Evolutionary conservation across 768 basidiomycete genomes (phyloP).

Genomic region (Suillus fuscotomentosus): DNA sequence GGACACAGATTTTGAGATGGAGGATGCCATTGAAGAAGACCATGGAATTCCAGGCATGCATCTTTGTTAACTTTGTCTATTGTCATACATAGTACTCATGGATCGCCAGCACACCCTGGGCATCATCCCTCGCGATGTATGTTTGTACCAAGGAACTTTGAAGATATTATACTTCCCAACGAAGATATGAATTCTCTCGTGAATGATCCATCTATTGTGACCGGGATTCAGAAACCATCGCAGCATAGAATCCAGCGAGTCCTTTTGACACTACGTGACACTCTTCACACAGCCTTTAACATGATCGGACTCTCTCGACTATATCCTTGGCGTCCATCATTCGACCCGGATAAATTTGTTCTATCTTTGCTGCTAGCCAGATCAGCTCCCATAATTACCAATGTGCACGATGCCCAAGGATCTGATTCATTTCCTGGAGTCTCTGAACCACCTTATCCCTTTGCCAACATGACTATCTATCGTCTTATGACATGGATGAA

Average conservation of each 20-base stretch:
- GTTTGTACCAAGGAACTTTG: not conserved
- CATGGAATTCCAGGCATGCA: not conserved
- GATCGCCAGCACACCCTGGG: not conserved
- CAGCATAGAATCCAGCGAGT: not conserved
- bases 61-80: not conserved
- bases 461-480: slow-evolving; percentile 13
- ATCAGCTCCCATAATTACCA: not conserved
- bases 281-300: not conserved
- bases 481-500: too few species aligned
- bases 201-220: not conserved
- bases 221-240: not conserved
- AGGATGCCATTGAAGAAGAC: not conserved
- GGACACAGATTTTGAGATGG: not conserved
- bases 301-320: not conserved
- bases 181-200: not conserved
- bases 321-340: not conserved
- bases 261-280: not conserved
- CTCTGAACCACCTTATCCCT: slow-evolving; percentile 3
- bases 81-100: not conserved
- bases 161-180: not conserved
- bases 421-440: not conserved
- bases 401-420: not conserved
- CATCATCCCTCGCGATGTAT: not conserved
- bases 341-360: not conserved
- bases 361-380: not conserved